Percentiles rank a stretch among this genome's conserved stretches.
phyloP scores from a whole-genome alignment of 2,329 filamentous ascomycete species.

The Cladophialophora carrionii region DNA sequence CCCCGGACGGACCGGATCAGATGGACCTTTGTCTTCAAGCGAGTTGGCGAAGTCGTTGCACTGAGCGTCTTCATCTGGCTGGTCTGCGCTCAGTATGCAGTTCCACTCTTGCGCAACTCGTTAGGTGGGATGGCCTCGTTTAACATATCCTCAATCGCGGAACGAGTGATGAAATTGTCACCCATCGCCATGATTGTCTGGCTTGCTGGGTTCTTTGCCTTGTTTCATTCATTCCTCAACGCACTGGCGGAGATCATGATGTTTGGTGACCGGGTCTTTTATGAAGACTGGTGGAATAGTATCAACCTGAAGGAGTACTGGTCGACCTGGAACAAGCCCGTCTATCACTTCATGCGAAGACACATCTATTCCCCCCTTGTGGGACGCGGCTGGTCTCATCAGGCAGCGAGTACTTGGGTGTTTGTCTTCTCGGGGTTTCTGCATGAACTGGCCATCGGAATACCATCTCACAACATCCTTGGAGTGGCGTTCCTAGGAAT shows the following conservation, averaged over 20 bases:
- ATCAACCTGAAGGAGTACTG: conserved; percentile 85
- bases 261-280: conserved; percentile 93
- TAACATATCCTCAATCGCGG: conserved; percentile 78
- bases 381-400: conserved; percentile 75
- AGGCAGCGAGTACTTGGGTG: conserved; percentile 73
- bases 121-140: conserved; percentile 82
- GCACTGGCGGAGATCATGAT: conserved; percentile 84
- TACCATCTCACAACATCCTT: conserved; percentile 83
- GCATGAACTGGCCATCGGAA: conserved; percentile 88
- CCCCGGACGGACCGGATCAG: conserved; percentile 79
- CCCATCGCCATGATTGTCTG: conserved; percentile 96
- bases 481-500: conserved; percentile 93
- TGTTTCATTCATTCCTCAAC: conserved; percentile 93
- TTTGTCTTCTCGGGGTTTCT: conserved; percentile 87
- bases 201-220: conserved; percentile 94
- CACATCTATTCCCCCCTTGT: conserved; percentile 90
- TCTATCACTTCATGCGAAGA: conserved; percentile 93
- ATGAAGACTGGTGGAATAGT: conserved; percentile 98
- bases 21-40: conserved; percentile 85
- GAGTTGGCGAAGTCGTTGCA: conserved; percentile 74
- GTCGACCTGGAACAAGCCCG: conserved; percentile 96
- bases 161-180: conserved; percentile 90
- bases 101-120: conserved; percentile 85
- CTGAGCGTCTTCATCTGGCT: conserved; percentile 94
- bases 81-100: conserved; percentile 88